These are phyloP conservation scores for Baorangia bicolor DNA, from an alignment of 768 basidiomycete species.

Conservation along the genomic window DNA sequence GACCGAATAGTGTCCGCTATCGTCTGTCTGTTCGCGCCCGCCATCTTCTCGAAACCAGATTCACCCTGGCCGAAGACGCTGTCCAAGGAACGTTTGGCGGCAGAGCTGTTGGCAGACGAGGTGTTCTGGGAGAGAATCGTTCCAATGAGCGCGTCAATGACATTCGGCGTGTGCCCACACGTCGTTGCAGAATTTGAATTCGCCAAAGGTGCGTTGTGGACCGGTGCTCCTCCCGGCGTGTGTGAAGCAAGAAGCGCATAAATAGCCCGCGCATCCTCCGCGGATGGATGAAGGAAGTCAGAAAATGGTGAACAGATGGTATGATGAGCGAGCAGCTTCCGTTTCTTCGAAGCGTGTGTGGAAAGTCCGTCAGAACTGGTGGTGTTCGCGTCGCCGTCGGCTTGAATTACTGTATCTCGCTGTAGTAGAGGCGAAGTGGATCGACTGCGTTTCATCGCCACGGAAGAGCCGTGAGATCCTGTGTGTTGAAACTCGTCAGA, in stretches of 20 bases:
- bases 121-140: constrained; percentile 65
- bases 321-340: constrained; percentile 48
- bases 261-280: constrained; percentile 40
- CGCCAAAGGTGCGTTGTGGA: constrained; percentile 25
- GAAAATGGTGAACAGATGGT: constrained; percentile 47
- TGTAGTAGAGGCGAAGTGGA: constrained; percentile 4
- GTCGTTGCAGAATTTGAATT: constrained; percentile 42
- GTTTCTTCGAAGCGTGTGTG: constrained; percentile 41
- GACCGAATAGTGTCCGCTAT: constrained; percentile 50
- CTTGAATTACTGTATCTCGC: not conserved
- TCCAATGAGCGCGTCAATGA: constrained; percentile 56
- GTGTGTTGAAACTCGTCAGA: not conserved
- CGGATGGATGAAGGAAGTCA: constrained; percentile 43
- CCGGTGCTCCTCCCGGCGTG: constrained; percentile 35
- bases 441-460: constrained; percentile 15
- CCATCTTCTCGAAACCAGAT: constrained; percentile 47
- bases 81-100: constrained; percentile 51
- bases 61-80: constrained; percentile 46
- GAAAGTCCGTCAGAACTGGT: constrained; percentile 1
- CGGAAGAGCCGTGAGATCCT: not conserved
- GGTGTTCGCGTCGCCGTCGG: not conserved
- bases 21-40: constrained; percentile 38
- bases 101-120: constrained; percentile 46
- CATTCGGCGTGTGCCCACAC: constrained; percentile 49
- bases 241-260: constrained; percentile 40